These are phyloP conservation scores for Epichloe hybrida DNA, from an alignment of 2,329 filamentous ascomycete genomes.

Conservation along the genomic window DNA sequence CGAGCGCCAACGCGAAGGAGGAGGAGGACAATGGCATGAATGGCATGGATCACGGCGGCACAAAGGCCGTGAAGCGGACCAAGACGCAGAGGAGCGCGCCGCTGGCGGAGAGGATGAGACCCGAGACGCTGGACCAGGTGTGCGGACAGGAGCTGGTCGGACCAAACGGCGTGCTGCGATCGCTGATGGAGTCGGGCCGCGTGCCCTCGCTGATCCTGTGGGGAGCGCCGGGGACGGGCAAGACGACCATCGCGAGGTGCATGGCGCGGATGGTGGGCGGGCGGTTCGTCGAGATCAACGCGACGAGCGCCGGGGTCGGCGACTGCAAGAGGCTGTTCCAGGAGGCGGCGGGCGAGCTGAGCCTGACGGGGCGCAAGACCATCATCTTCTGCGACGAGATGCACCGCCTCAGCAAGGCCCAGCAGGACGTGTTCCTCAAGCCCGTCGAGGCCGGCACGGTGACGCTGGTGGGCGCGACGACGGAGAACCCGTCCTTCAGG, in stretches of 20 bases:
- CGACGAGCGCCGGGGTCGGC: slow-evolving; percentile 71
- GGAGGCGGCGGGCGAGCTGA: slow-evolving; percentile 68
- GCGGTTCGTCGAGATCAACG: slow-evolving; percentile 91
- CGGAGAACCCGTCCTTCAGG: slow-evolving; percentile 93
- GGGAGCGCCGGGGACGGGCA: slow-evolving; percentile 69
- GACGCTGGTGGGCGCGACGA: slow-evolving; percentile 87
- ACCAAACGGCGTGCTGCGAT: slow-evolving; percentile 66
- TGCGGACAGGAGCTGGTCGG: slow-evolving; percentile 88
- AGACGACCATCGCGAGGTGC: slow-evolving; percentile 84
- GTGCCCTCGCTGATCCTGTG: slow-evolving; percentile 95
- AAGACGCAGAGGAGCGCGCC: slow-evolving; percentile 65
- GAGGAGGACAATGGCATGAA: background rate
- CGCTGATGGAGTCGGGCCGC: slow-evolving; percentile 71
- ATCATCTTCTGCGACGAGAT: slow-evolving; percentile 98
- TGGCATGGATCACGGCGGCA: slow-evolving; percentile 6
- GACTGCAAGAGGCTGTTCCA: slow-evolving; percentile 88
- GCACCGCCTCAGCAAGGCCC: slow-evolving; percentile 77
- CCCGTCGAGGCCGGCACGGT: slow-evolving; percentile 86
- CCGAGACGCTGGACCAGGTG: slow-evolving; percentile 69
- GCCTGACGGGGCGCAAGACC: slow-evolving; percentile 74
- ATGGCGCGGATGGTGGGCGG: slow-evolving; percentile 72
- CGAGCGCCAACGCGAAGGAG: background rate
- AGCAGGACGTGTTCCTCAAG: slow-evolving; percentile 89
- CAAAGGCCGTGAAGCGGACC: slow-evolving; percentile 39
- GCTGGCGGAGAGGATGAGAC: slow-evolving; percentile 87